These are phyloP conservation scores for Suillus paluster DNA, from an alignment of 768 basidiomycete genomes.

Conservation along the genomic window DNA sequence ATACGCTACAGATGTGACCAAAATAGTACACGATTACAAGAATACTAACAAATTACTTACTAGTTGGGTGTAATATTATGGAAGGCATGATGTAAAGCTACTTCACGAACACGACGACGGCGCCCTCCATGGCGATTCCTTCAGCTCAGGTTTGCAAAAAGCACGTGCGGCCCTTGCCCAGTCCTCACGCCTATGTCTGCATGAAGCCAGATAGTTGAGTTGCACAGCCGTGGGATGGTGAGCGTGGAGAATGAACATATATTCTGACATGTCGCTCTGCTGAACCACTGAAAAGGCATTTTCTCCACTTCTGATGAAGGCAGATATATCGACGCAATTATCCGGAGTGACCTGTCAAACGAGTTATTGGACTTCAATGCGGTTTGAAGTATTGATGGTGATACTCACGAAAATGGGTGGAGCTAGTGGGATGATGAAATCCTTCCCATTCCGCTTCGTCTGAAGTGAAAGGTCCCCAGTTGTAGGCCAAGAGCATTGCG, in stretches of 20 bases:
- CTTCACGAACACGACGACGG: not conserved
- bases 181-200: constrained; percentile 17
- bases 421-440: constrained; percentile 21
- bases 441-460: constrained; percentile 12
- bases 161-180: constrained; percentile 25
- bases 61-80: not conserved
- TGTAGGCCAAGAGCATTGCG: constrained; percentile 50
- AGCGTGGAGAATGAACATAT: constrained; percentile 50
- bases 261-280: constrained; percentile 45
- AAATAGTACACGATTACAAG: too few relatives aligned
- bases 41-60: not conserved
- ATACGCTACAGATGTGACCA: too few relatives aligned
- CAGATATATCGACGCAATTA: constrained; percentile 55
- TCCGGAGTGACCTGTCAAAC: constrained; percentile 49
- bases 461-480: constrained; percentile 25
- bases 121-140: constrained; percentile 4
- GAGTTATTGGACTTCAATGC: not conserved
- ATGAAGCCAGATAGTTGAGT: constrained; percentile 30
- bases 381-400: constrained; percentile 13
- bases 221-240: constrained; percentile 56
- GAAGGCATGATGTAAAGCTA: not conserved
- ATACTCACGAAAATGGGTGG: constrained; percentile 43
- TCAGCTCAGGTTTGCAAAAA: constrained; percentile 16
- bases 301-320: constrained; percentile 42
- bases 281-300: constrained; percentile 52